phyloP scores from a whole-genome alignment of 2,329 filamentous ascomycete genomes.

The Trichoderma atrobrunneum region DNA sequence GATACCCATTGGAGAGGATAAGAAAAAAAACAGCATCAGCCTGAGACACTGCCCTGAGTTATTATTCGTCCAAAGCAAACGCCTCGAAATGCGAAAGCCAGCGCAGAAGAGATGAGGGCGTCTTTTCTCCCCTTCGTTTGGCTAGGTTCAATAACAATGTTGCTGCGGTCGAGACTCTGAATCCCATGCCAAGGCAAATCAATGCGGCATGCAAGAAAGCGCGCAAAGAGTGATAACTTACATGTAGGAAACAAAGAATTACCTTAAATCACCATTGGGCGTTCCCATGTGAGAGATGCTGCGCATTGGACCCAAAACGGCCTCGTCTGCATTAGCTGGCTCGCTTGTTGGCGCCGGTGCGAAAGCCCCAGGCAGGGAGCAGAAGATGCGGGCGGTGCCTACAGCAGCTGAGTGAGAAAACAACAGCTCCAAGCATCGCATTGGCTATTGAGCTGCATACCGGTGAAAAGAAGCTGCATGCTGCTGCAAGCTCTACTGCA shows the following conservation, averaged over 20 bases:
- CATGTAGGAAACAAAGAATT: background rate
- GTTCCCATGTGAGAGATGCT: background rate
- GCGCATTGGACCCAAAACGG: background rate
- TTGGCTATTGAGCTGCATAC: background rate
- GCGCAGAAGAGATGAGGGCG: background rate
- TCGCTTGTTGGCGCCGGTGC: background rate
- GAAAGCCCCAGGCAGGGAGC: background rate
- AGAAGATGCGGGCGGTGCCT: background rate
- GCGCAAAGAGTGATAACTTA: background rate
- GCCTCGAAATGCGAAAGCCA: background rate
- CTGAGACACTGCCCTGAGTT: background rate
- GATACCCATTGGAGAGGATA: background rate
- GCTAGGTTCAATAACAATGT: background rate
- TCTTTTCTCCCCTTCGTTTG: background rate
- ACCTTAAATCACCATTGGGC: background rate
- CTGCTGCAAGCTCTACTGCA: background rate
- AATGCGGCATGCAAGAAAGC: background rate
- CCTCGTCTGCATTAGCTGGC: background rate
- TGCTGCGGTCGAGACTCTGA: background rate
- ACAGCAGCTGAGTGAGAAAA: constrained; percentile 3
- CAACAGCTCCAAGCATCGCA: background rate
- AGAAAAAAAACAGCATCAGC: background rate
- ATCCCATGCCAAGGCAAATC: background rate
- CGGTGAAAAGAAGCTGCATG: constrained; percentile 5
- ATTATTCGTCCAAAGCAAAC: background rate